A percentile compares a stretch with the other conserved stretches of the same genome.
Conservation (phyloP, 345 rosid genomes). For the Passiflora organensis region DNA sequence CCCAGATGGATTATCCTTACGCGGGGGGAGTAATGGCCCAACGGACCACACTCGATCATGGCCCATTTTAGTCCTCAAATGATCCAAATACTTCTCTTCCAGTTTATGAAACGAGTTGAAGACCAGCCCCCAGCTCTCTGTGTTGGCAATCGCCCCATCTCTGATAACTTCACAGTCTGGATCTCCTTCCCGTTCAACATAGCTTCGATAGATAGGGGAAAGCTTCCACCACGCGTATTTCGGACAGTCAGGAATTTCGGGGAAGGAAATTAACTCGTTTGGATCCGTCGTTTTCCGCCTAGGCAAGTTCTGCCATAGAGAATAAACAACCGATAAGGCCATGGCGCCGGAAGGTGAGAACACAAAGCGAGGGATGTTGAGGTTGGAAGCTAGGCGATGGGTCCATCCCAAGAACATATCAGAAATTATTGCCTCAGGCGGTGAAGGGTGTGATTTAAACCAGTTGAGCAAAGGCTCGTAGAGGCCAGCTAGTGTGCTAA, state of each 20-base stretch:
- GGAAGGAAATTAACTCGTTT: constrained; percentile 26
- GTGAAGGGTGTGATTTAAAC: constrained; percentile 38
- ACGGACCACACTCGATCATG: constrained; percentile 45
- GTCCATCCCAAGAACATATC: constrained; percentile 78
- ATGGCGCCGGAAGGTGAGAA: constrained; percentile 56
- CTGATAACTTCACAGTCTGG: constrained; percentile 30
- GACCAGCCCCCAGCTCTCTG: constrained; percentile 48
- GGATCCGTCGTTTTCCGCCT: constrained; percentile 5
- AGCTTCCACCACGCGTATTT: constrained; percentile 38
- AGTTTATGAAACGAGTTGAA: constrained; percentile 48
- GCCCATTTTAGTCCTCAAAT: constrained; percentile 25
- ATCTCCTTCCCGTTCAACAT: constrained; percentile 33
- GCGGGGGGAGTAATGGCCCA: constrained; percentile 43
- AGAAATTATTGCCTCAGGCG: constrained; percentile 53
- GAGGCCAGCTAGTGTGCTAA: constrained; percentile 30
- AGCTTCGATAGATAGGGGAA: constrained; percentile 13
- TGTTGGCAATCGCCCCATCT: constrained; percentile 27
- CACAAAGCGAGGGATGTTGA: constrained; percentile 40
- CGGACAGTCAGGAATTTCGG: constrained; percentile 40
- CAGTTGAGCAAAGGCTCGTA: constrained; percentile 39
- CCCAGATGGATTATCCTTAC: background rate
- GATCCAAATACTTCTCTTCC: constrained; percentile 39
- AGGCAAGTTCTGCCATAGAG: constrained; percentile 28
- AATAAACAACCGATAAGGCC: constrained; percentile 19
- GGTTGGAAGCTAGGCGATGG: constrained; percentile 34